These are phyloP conservation scores for Didymella sp. DNA, from an alignment of 2,329 filamentous ascomycete genomes.

Conservation along the genomic window DNA sequence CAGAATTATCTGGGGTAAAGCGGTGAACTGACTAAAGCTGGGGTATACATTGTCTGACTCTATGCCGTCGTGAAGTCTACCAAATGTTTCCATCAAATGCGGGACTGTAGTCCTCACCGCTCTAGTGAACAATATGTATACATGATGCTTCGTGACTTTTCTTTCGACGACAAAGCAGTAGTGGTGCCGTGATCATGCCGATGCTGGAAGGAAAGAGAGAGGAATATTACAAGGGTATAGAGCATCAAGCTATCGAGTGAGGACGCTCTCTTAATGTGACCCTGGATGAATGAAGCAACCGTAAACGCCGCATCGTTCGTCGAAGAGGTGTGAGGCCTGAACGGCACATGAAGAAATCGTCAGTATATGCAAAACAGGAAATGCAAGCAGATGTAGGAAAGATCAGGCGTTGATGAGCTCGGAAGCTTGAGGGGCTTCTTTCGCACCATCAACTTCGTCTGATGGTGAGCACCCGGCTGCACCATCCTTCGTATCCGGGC, in stretches of 20 bases:
- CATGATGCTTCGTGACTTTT: conserved; percentile 17
- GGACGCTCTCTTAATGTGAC: conserved; percentile 35
- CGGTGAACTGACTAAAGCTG: conserved; percentile 1
- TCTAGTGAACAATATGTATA: conserved; percentile 12
- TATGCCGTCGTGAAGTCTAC: background rate
- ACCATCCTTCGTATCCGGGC: conserved; percentile 21
- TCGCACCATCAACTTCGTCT: conserved; percentile 46
- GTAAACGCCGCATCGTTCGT: conserved; percentile 46
- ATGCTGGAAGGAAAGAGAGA: conserved; percentile 2
- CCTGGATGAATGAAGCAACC: conserved; percentile 47
- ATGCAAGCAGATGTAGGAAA: conserved; percentile 16
- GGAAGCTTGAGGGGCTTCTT: conserved; percentile 37
- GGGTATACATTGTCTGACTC: conserved; percentile 6
- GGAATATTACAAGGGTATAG: conserved; percentile 33
- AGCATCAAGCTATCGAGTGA: conserved; percentile 39
- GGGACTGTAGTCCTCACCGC: conserved; percentile 1
- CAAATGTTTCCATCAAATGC: conserved; percentile 5
- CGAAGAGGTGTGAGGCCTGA: conserved; percentile 45
- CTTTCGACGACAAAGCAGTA: background rate
- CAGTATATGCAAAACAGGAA: conserved; percentile 34
- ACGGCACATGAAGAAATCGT: conserved; percentile 33
- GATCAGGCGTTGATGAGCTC: conserved; percentile 30
- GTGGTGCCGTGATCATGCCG: background rate
- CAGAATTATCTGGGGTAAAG: background rate
- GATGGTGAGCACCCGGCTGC: conserved; percentile 15